These are phyloP conservation scores for Asterella californica DNA, from an alignment of 225 moss, liverwort and hornwort genomes.

Conservation along the genomic window DNA sequence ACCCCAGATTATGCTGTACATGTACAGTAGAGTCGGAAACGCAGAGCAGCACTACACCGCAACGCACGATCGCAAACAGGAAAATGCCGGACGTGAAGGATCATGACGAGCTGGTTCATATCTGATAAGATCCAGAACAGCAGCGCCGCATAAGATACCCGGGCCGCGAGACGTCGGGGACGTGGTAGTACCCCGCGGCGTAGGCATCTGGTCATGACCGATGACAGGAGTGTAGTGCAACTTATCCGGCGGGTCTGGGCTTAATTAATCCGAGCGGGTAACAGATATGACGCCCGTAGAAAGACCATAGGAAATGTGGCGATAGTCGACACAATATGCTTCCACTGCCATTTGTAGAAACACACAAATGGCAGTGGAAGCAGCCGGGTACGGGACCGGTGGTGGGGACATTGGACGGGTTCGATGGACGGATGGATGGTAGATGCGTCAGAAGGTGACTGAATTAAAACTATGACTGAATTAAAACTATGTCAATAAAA, in stretches of 20 bases:
- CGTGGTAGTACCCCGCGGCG: conserved; percentile 3
- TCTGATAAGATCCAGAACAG: background rate
- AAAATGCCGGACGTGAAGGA: conserved; percentile 11
- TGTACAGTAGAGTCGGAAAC: background rate
- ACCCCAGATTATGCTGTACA: background rate
- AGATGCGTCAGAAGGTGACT: background rate
- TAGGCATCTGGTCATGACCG: background rate
- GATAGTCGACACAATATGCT: too few relatives aligned
- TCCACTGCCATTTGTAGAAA: background rate
- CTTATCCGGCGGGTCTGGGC: background rate
- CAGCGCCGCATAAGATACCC: conserved; percentile 10
- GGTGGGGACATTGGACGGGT: background rate
- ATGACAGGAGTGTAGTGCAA: background rate
- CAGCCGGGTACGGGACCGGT: background rate
- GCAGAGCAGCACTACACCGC: background rate
- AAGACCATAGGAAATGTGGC: background rate
- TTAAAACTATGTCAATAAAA: too few relatives aligned
- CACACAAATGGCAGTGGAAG: background rate
- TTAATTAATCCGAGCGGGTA: background rate
- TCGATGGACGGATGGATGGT: background rate
- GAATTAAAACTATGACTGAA: background rate
- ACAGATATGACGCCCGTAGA: background rate
- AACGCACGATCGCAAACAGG: conserved; percentile 15
- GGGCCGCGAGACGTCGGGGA: background rate
- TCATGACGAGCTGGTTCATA: conserved; percentile 2